Percentiles rank a stretch among this genome's conserved stretches.
Evolutionary conservation across 768 basidiomycete species (phyloP).

Genomic region (Russula ochroleuca): DNA sequence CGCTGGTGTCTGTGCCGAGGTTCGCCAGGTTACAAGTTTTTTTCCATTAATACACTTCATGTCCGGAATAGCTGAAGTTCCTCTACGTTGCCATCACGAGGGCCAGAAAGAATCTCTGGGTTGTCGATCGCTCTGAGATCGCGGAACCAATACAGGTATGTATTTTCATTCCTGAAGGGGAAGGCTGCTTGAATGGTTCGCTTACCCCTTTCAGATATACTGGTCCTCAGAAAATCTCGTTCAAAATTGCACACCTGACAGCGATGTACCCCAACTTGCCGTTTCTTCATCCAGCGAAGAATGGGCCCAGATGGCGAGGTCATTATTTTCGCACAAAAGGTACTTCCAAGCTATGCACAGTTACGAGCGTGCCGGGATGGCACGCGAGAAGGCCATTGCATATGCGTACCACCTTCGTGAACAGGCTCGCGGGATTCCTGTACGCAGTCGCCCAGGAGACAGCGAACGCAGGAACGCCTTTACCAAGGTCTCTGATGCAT

Average conservation of each 20-base stretch:
- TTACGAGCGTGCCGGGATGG: conserved; percentile 45
- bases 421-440: conserved; percentile 40
- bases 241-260: conserved; percentile 45
- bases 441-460: conserved; percentile 15
- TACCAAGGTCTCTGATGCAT: conserved; percentile 46
- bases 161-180: neutral
- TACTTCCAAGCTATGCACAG: conserved; percentile 54
- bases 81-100: conserved; percentile 65
- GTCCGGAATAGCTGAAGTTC: conserved; percentile 46
- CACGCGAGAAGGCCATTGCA: conserved; percentile 44
- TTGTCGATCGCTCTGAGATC: conserved; percentile 56
- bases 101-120: conserved; percentile 62
- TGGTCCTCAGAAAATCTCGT: conserved; percentile 49
- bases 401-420: conserved; percentile 53
- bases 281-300: conserved; percentile 48
- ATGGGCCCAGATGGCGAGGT: conserved; percentile 41
- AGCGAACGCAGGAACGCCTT: conserved; percentile 37
- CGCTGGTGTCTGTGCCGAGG: conserved; percentile 32
- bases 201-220: conserved; percentile 38
- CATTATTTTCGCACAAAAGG: conserved; percentile 42
- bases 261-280: conserved; percentile 51
- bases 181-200: no score
- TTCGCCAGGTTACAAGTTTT: neutral
- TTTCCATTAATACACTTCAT: neutral
- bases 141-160: conserved; percentile 59